Conservation (phyloP, 192 early-diverging fungal genomes). For the Dispira simplex region DNA sequence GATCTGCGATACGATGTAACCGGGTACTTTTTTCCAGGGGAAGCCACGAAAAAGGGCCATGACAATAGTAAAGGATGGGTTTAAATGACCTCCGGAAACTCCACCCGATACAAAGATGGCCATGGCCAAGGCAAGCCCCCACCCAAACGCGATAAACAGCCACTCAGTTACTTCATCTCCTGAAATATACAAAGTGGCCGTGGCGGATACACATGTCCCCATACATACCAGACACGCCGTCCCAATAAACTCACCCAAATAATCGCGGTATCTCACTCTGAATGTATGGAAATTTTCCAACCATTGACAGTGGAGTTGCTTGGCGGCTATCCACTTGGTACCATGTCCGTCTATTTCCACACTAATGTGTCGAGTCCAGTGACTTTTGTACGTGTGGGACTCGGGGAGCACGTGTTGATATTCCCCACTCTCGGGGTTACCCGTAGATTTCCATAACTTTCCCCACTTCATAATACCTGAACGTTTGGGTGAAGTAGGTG, state of each 20-base stretch:
- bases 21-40: slow-evolving; percentile 45
- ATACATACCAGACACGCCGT: slow-evolving; percentile 48
- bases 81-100: slow-evolving; percentile 59
- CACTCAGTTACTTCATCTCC: slow-evolving; percentile 23
- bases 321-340: too few species aligned
- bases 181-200: slow-evolving; percentile 19
- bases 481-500: too few species aligned
- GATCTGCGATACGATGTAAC: slow-evolving; percentile 48
- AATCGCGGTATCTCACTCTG: slow-evolving; percentile 25
- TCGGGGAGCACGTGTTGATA: too few species aligned
- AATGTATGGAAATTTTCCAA: too few species aligned
- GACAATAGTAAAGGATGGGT: slow-evolving; percentile 59
- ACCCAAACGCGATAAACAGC: slow-evolving; percentile 39
- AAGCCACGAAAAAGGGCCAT: slow-evolving; percentile 51
- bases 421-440: too few species aligned
- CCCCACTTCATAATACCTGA: too few species aligned
- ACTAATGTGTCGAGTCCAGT: too few species aligned
- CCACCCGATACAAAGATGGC: slow-evolving; percentile 44
- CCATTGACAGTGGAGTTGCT: too few species aligned
- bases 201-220: slow-evolving; percentile 43
- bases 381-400: too few species aligned
- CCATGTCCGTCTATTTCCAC: too few species aligned
- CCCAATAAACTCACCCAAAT: slow-evolving; percentile 59
- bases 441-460: too few species aligned
- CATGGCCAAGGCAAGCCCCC: slow-evolving; percentile 45